phyloP scores from a whole-genome alignment of 2,329 filamentous ascomycete genomes.

The Macrophomina tecta region DNA sequence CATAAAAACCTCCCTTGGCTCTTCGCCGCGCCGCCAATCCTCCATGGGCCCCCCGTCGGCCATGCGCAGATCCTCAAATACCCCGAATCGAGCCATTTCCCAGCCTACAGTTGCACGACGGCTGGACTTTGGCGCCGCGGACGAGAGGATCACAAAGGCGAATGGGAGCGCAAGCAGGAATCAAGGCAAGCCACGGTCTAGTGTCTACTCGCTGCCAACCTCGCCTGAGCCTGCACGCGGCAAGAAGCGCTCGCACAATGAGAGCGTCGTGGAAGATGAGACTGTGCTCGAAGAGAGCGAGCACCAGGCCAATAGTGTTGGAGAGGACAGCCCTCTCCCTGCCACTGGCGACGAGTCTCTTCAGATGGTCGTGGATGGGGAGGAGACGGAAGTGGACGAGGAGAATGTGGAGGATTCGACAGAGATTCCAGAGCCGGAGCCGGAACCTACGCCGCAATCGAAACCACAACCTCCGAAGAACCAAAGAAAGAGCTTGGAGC shows the following conservation, averaged over 20 bases:
- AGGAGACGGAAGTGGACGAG: slow-evolving; percentile 38
- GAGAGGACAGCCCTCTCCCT: slow-evolving; percentile 39
- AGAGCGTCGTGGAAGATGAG: slow-evolving; percentile 43
- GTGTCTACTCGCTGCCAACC: slow-evolving; percentile 42
- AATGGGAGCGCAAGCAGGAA: slow-evolving; percentile 37
- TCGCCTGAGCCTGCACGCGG: slow-evolving; percentile 37
- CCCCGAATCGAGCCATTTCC: slow-evolving; percentile 40
- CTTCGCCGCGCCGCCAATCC: slow-evolving; percentile 67
- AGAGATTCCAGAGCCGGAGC: slow-evolving; percentile 33
- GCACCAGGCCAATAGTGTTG: slow-evolving; percentile 32
- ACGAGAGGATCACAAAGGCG: slow-evolving; percentile 39
- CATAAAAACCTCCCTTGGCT: slow-evolving; percentile 64
- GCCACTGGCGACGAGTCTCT: slow-evolving; percentile 40
- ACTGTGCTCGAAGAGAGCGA: slow-evolving; percentile 38
- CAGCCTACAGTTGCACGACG: slow-evolving; percentile 57
- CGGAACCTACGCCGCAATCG: slow-evolving; percentile 24
- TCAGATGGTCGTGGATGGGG: slow-evolving; percentile 34
- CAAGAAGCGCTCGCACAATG: slow-evolving; percentile 38
- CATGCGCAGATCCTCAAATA: slow-evolving; percentile 46
- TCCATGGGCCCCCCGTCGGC: slow-evolving; percentile 62
- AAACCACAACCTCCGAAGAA: slow-evolving; percentile 29
- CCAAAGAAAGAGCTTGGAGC: slow-evolving; percentile 36
- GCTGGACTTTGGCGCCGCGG: slow-evolving; percentile 56
- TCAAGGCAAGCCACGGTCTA: slow-evolving; percentile 38
- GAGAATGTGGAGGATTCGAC: slow-evolving; percentile 32